phyloP scores from a whole-genome alignment of 208 protist species.

The Naegleria lovaniensis region DNA sequence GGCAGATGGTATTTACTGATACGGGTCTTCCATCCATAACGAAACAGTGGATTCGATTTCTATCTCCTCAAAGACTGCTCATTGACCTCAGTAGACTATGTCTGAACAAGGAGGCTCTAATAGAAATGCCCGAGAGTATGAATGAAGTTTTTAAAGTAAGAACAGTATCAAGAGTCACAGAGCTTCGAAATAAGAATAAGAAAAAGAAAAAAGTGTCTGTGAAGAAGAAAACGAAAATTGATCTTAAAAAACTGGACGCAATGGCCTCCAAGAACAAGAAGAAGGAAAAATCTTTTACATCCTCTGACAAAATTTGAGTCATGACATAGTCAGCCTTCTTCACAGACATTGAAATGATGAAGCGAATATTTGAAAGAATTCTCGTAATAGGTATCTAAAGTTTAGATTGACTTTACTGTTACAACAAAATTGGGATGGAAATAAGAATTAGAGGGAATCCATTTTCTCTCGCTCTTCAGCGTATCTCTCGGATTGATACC shows the following conservation, averaged over 20 bases:
- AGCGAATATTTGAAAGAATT: too few relatives aligned
- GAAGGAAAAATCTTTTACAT: neutral
- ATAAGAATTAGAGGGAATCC: neutral
- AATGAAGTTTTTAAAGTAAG: neutral
- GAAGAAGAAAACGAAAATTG: neutral
- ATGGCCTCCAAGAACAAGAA: neutral
- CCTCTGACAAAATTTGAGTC: neutral
- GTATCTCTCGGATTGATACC: neutral
- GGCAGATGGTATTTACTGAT: constrained; percentile 31
- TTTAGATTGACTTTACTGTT: neutral
- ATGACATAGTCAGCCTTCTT: too few relatives aligned
- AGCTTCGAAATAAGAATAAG: neutral
- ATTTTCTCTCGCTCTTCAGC: neutral
- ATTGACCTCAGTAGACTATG: neutral
- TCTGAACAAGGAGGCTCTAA: neutral
- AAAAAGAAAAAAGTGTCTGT: neutral
- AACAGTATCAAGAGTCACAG: neutral
- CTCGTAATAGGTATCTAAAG: neutral
- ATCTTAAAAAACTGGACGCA: neutral
- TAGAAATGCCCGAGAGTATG: neutral
- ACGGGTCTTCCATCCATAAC: constrained; percentile 7
- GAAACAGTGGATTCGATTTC: constrained; percentile 31
- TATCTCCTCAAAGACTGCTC: constrained; percentile 21
- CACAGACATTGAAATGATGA: too few relatives aligned
- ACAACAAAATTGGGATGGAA: neutral